Evolutionary conservation across 139 green algal genomes (phyloP).

Genomic region (Nannochloris sp.): DNA sequence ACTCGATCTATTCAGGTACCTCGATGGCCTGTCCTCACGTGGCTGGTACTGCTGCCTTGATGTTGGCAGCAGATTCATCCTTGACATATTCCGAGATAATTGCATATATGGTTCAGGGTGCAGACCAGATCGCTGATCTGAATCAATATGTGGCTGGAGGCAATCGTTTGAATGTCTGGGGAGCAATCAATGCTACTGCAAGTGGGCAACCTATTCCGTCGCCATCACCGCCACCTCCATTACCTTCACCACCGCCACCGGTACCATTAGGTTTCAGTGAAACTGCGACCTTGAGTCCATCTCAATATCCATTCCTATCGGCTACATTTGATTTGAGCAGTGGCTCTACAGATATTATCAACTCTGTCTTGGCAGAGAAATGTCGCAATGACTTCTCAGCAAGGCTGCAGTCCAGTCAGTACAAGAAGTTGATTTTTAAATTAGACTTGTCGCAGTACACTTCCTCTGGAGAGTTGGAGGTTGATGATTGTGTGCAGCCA

Average conservation of each 20-base stretch:
- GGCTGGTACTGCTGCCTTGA: constrained; percentile 39
- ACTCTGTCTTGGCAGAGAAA: neutral
- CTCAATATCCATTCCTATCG: neutral
- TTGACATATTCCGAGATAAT: neutral
- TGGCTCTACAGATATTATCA: neutral
- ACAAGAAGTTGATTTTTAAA: neutral
- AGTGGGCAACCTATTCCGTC: neutral
- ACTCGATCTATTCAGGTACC: constrained; percentile 45
- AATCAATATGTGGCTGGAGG: neutral
- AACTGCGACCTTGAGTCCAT: neutral
- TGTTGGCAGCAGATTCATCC: neutral
- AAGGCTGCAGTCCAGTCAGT: neutral
- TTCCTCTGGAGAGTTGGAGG: neutral
- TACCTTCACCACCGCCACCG: neutral
- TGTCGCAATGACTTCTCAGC: neutral
- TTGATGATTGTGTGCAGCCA: neutral
- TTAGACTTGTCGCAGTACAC: neutral
- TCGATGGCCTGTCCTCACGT: constrained; percentile 74
- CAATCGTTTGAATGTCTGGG: neutral
- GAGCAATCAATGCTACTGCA: neutral
- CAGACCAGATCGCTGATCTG: neutral
- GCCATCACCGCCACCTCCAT: neutral
- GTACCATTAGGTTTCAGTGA: neutral
- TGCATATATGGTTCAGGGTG: neutral
- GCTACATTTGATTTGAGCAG: neutral